Base-by-base conservation (phyloP, 305 asterid species). In the Fraxinus angustifolia region DNA sequence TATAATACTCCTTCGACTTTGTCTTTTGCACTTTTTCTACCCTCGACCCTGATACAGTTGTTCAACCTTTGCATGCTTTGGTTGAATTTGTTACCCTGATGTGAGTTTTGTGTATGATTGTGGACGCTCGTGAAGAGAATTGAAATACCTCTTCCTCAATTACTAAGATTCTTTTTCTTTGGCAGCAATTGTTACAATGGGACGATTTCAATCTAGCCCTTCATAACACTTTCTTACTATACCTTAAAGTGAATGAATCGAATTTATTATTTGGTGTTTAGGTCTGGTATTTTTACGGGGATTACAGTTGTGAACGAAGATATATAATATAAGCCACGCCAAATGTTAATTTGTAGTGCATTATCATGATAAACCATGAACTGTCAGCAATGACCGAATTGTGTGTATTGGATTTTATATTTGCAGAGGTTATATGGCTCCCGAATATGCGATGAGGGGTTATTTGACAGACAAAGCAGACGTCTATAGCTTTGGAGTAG, bases 391-490 rank as follows among this genome's bases (percentile, higher is more conserved):
- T 45, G 56, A 45, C 56, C 56, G n/a, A 45, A 12, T 45, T 12
- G 56, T 45, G 56, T 11, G 4, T 45, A 3, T 40, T 40, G 62
- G 62, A 12, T 73, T 76, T 40, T 33, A 56, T 62, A 31, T 71
- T 82, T 83, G 12, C 88, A 94, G 98, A 78, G 98, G 98, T 73
- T 94, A 94, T 76, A 94, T 94, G 97, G 98, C 97, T 75, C 98
- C 98, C 3, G 98, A 94, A 84, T 94, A 93, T 53, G 98, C 98
- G 0, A 93, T 92, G 98, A 88, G 97, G 80, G 98, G 98, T 34
- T 92, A 93, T 65, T 87, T 94, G 81, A 94, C 98, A 8, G 97
- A 94, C 87, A 94, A 94, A 90, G 98, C 98, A 45, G 98, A 94
- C 48, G 95, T 94, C 56, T 94, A 94, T 89, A 94, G 98, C 84